Base-by-base conservation (phyloP, 495 filamentous ascomycete genomes). In the Penicillium alfredii region DNA sequence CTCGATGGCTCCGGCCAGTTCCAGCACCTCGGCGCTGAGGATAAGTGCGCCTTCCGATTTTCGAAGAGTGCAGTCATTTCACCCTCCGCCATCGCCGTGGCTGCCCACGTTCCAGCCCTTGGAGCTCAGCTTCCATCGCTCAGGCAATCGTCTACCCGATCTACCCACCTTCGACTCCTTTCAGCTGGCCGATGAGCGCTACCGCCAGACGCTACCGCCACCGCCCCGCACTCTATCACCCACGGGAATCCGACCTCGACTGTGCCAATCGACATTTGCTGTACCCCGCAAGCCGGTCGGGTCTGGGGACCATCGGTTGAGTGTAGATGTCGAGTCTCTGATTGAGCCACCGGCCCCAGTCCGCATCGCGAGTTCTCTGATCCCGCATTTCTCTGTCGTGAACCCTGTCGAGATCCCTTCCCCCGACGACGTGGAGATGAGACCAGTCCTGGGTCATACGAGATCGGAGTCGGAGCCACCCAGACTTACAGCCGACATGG, bases 71-170 rank as follows among this genome's bases (percentile, higher is more conserved):
- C 55, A 69, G 16, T 56, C 58, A 20, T 53, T 61, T 18, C 45
- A 58, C 37, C 25, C 44, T 58, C 19, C 61, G 55, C 25, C 60
- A 60, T 24, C 41, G 6, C 25, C 27, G 8, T 38, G 42, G 39
- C 33, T 39, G 17, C 46, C 44, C 10, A 39, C 16, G 9, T 87
- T 86, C 57, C 72, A 74, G 22, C 83, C 84, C 8, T 67, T 92
- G 23, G 77, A 90, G 60, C 68, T 93, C 32, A 86, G 75, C 60
- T 84, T 93, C 39, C 79, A 84, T 51, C 54, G 70, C 36, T 73
- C 78, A 16, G 69, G 78, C 17, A 76, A 81, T 51, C 73, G 71
- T 28, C 66, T 93, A 7, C 86, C 87, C 9, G 60, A 68, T 16
- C 61, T 76, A 24, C 71, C 70, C 19, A 50, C 51, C 7, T 76